These are phyloP conservation scores for Oryza meyeriana DNA, from an alignment of 176 grass and related monocot species.

Conservation along the genomic window DNA sequence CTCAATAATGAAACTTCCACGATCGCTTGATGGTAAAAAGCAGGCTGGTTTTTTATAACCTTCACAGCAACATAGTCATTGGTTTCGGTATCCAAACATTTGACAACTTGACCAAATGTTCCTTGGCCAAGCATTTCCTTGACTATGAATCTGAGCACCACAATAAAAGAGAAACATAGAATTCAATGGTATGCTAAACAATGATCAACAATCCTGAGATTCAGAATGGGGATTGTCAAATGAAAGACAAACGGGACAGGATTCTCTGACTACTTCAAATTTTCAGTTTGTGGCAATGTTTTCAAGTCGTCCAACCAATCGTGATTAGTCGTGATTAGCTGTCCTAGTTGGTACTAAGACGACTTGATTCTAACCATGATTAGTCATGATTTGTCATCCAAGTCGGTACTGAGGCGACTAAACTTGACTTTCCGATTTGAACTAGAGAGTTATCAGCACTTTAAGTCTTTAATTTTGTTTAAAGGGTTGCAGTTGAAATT, in stretches of 20 bases:
- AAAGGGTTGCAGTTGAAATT: background rate
- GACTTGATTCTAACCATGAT: too few species aligned
- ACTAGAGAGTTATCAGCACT: background rate
- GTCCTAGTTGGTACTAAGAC: too few species aligned
- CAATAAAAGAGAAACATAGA: constrained; percentile 23
- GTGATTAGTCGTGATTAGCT: too few species aligned
- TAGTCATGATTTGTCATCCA: too few species aligned
- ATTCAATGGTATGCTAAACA: constrained; percentile 26
- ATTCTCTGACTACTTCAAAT: constrained; percentile 14
- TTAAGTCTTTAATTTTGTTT: background rate
- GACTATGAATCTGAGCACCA: constrained; percentile 66
- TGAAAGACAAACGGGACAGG: background rate
- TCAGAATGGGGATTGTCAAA: background rate
- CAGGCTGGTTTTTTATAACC: constrained; percentile 99
- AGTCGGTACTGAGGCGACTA: too few species aligned
- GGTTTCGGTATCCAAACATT: constrained; percentile 82
- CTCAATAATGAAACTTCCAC: constrained; percentile 79
- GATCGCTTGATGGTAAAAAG: constrained; percentile 81
- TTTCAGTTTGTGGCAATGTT: background rate
- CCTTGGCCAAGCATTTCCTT: constrained; percentile 99
- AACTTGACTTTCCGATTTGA: too few species aligned
- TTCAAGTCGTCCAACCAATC: too few species aligned
- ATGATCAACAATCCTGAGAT: constrained; percentile 5
- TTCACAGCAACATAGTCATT: constrained; percentile 88
- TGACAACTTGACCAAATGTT: constrained; percentile 95